Base-by-base conservation (phyloP, 805 yeast species). In the Pichia nanzhaoensis region DNA sequence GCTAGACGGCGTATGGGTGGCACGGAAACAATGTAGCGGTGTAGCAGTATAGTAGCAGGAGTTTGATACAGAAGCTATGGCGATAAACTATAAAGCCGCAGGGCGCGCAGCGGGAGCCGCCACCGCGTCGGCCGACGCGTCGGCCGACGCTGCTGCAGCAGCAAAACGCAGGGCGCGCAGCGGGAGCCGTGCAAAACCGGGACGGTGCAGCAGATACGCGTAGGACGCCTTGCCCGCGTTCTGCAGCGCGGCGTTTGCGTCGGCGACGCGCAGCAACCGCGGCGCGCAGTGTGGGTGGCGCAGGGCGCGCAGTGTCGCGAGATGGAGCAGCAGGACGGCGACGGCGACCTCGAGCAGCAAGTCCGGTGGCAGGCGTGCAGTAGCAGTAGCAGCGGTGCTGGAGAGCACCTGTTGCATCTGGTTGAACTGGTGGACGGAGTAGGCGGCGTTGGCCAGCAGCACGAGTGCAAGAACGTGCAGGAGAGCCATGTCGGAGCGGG, bases 401-500 rank as follows among this genome's bases (percentile, higher is more conserved):
- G 28, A 24, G 28, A 24, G n/a, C n/a, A n/a, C 12, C 6, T 13
- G 16, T 9, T 5, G 6, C 16, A 43, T 33, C 17, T 43, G 46
- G 16, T 43, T 43, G 1, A 16, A 16, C 8, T 35, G 28, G 27
- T 43, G 19, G 4, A 20, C 21, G 14, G 46, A 43, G 19, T 43
- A 43, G 3, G 46, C 46, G 6, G 46, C 37, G 24, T 44, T 37
- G 5, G 39, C 30, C 35, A 44, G 39, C 42, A 38, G 18, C 18
- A 38, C 18, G 12, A 44, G 12, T 10, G 42, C 46, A 4, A 38
- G 7, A 10, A 28, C 17, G 14, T 22, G 17, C 5, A 37, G 21
- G n/a, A 24, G 28, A 10, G 28, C 28, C 28, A 24, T 10, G n/a
- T n/a, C n/a, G n/a, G n/a, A n/a, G n/a, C n/a, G n/a, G n/a, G n/a